phyloP scores from a whole-genome alignment of 2,329 filamentous ascomycete genomes.

The Ophiostoma pallidulum region DNA sequence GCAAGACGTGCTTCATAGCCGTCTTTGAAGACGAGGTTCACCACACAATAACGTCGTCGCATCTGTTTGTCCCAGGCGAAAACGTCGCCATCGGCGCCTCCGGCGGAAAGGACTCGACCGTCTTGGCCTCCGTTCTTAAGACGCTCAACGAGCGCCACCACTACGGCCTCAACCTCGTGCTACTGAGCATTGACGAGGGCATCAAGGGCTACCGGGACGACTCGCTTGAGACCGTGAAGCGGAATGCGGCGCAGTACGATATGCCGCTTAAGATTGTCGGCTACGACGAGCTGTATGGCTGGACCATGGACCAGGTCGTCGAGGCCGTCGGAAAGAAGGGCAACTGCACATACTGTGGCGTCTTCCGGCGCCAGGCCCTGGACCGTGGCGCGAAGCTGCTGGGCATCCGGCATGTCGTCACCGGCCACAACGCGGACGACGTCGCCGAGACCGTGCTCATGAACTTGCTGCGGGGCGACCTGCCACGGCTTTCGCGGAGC shows the following conservation, averaged over 20 bases:
- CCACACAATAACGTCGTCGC: slow-evolving; percentile 74
- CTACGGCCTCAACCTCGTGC: slow-evolving; percentile 75
- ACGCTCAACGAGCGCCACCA: slow-evolving; percentile 83
- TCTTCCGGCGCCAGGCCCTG: slow-evolving; percentile 87
- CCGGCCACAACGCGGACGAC: slow-evolving; percentile 95
- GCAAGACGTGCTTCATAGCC: slow-evolving; percentile 75
- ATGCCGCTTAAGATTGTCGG: slow-evolving; percentile 89
- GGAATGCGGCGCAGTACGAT: slow-evolving; percentile 81
- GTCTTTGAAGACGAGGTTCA: slow-evolving; percentile 92
- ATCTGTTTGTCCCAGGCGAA: slow-evolving; percentile 77
- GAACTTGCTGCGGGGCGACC: slow-evolving; percentile 86
- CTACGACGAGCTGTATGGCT: slow-evolving; percentile 89
- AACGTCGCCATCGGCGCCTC: slow-evolving; percentile 89
- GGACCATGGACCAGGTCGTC: slow-evolving; percentile 99
- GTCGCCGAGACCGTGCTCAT: slow-evolving; percentile 96
- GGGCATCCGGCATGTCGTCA: slow-evolving; percentile 86
- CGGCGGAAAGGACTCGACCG: slow-evolving; percentile 94
- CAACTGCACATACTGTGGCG: slow-evolving; percentile 97
- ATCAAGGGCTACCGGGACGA: slow-evolving; percentile 97
- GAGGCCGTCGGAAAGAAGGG: slow-evolving; percentile 94
- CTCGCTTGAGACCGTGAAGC: slow-evolving; percentile 89
- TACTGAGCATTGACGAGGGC: slow-evolving; percentile 91
- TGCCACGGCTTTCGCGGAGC: slow-evolving; percentile 76
- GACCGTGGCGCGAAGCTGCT: slow-evolving; percentile 85
- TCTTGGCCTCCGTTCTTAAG: slow-evolving; percentile 88